phyloP scores from a whole-genome alignment of 2,329 filamentous ascomycete genomes.

The Apiospora kogelbergensis region DNA sequence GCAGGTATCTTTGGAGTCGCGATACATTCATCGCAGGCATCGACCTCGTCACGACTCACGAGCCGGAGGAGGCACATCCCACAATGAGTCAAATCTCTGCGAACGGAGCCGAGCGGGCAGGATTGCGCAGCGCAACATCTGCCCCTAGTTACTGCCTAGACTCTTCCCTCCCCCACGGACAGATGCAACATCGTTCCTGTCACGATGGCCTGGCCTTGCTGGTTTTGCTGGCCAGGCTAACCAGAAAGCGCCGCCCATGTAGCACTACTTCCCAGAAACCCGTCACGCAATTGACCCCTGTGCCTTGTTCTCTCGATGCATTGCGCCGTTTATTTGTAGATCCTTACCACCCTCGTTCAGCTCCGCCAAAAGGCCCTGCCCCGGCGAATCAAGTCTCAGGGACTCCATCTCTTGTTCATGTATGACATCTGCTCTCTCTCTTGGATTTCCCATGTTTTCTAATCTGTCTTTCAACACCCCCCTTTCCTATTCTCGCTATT shows the following conservation, averaged over 20 bases:
- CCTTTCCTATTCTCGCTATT: constrained; percentile 4
- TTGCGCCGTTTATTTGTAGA: constrained; percentile 6
- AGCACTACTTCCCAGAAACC: constrained; percentile 2
- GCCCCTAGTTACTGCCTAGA: no score
- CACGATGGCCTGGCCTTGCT: background rate
- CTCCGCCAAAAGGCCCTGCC: background rate
- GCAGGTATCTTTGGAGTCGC: background rate
- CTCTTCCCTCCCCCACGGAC: background rate
- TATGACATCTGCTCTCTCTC: constrained; percentile 10
- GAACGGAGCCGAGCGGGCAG: background rate
- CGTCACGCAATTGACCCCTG: constrained; percentile 10
- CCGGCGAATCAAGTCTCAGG: background rate
- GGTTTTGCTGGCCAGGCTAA: background rate
- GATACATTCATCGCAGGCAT: background rate
- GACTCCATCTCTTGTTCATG: constrained; percentile 3
- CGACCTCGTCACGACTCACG: background rate
- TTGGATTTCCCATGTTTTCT: constrained; percentile 4
- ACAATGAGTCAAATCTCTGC: background rate
- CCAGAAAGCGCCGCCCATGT: background rate
- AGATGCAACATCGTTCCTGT: constrained; percentile 1
- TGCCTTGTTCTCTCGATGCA: constrained; percentile 8
- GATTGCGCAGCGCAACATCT: background rate
- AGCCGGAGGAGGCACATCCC: background rate
- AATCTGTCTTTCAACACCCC: constrained; percentile 6
- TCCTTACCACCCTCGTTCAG: constrained; percentile 7